A percentile compares a stretch with the other conserved stretches of the same genome.
phyloP scores from a whole-genome alignment of 2,329 filamentous ascomycete species.

The Trichoderma aggressivum region DNA sequence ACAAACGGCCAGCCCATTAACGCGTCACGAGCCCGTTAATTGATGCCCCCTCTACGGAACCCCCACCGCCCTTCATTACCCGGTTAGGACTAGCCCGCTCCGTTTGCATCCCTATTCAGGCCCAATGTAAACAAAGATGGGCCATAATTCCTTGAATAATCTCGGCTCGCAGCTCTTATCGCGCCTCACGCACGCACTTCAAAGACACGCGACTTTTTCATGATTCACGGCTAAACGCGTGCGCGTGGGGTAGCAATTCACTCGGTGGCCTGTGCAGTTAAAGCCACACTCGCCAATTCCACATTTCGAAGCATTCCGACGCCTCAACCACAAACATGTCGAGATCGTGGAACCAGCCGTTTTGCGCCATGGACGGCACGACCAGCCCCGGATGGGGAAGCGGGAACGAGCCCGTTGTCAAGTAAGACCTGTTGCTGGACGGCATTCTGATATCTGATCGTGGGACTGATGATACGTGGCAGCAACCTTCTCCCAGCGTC shows the following conservation, averaged over 20 bases:
- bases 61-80: neutral
- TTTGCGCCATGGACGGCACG: slow-evolving; percentile 22
- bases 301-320: neutral
- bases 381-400: slow-evolving; percentile 21
- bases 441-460: neutral
- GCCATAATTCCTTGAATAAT: neutral
- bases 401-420: slow-evolving; percentile 18
- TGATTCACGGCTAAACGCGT: neutral
- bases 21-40: slow-evolving; percentile 8
- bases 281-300: neutral
- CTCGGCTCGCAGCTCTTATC: neutral
- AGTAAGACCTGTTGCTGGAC: slow-evolving; percentile 15
- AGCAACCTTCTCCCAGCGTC: slow-evolving; percentile 26
- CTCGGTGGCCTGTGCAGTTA: too few species aligned
- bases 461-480: slow-evolving; percentile 18
- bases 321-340: neutral
- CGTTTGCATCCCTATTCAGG: neutral
- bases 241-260: neutral
- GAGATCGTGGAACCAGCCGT: neutral
- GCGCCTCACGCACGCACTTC: neutral
- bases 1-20: neutral
- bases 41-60: neutral
- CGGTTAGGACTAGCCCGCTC: neutral
- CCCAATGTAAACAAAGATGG: slow-evolving; percentile 16
- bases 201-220: slow-evolving; percentile 12